These are phyloP conservation scores for Dicorynia guianensis DNA, from an alignment of 306 rosid species.

Conservation along the genomic window DNA sequence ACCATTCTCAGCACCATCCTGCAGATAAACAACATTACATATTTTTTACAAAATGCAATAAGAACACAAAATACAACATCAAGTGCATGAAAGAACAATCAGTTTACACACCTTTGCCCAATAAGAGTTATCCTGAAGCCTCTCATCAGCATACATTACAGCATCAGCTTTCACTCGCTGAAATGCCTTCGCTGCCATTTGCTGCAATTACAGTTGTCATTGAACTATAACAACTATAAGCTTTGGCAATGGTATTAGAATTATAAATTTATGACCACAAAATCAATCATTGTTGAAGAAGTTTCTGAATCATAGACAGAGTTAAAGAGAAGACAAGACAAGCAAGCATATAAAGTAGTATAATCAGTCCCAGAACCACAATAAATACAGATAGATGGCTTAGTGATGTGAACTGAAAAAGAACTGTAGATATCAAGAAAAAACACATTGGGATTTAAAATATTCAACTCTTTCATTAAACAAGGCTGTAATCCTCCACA, in stretches of 20 bases:
- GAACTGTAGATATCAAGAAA: constrained; percentile 14
- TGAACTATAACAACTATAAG: constrained; percentile 17
- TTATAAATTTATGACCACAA: background rate
- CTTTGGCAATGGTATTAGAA: background rate
- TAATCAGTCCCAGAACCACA: constrained; percentile 19
- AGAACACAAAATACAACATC: background rate
- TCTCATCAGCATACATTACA: constrained; percentile 63
- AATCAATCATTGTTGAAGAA: constrained; percentile 8
- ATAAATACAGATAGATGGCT: background rate
- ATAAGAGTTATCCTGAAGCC: constrained; percentile 89
- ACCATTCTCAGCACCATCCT: constrained; percentile 90
- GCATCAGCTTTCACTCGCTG: constrained; percentile 82
- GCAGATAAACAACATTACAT: constrained; percentile 42
- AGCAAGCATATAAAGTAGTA: background rate
- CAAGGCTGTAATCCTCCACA: background rate
- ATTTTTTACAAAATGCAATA: constrained; percentile 5
- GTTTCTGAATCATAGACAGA: background rate
- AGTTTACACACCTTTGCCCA: constrained; percentile 85
- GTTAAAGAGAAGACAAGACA: background rate
- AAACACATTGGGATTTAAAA: constrained; percentile 7
- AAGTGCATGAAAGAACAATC: constrained; percentile 28
- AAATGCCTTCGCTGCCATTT: constrained; percentile 68
- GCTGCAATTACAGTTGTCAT: constrained; percentile 58
- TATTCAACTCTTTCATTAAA: background rate
- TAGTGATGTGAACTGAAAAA: background rate